phyloP scores from a whole-genome alignment of 1,139 yeast species.

The Saccharomycopsis phalli region DNA sequence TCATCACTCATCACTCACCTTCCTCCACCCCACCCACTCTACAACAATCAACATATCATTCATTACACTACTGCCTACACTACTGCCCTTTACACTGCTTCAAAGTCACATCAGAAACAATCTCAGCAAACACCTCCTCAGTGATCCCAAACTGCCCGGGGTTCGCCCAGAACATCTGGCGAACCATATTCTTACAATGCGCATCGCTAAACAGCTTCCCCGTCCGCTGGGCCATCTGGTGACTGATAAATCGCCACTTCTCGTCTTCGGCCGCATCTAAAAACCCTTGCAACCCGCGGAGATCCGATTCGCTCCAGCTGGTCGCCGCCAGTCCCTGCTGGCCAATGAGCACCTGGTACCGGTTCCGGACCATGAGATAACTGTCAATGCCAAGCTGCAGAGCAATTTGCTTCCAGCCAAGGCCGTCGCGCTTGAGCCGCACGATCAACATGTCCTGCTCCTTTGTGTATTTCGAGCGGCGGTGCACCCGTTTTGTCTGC shows the following conservation, averaged over 20 bases:
- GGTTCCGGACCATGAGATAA: slow-evolving; percentile 64
- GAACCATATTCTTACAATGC: slow-evolving; percentile 49
- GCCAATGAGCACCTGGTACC: slow-evolving; percentile 75
- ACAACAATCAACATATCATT: background rate
- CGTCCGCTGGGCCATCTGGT: slow-evolving; percentile 52
- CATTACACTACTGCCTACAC: background rate
- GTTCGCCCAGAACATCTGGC: slow-evolving; percentile 44
- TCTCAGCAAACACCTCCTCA: slow-evolving; percentile 28
- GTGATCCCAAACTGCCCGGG: slow-evolving; percentile 53
- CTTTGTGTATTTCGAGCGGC: slow-evolving; percentile 58
- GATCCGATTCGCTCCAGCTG: slow-evolving; percentile 55
- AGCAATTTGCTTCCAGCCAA: slow-evolving; percentile 70
- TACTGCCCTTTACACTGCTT: background rate
- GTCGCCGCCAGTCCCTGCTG: slow-evolving; percentile 74
- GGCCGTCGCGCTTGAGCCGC: slow-evolving; percentile 51
- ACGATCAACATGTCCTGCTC: slow-evolving; percentile 65
- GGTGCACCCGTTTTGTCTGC: slow-evolving; percentile 32
- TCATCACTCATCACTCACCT: too few relatives aligned
- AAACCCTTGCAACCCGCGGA: slow-evolving; percentile 39
- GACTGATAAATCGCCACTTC: slow-evolving; percentile 58
- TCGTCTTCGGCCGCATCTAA: slow-evolving; percentile 65
- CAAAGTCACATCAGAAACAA: too few relatives aligned
- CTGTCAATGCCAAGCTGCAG: slow-evolving; percentile 57
- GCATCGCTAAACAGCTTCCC: slow-evolving; percentile 44
- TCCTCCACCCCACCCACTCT: too few relatives aligned